Conservation (phyloP, 2,329 filamentous ascomycete genomes). For the Phoma sp. region DNA sequence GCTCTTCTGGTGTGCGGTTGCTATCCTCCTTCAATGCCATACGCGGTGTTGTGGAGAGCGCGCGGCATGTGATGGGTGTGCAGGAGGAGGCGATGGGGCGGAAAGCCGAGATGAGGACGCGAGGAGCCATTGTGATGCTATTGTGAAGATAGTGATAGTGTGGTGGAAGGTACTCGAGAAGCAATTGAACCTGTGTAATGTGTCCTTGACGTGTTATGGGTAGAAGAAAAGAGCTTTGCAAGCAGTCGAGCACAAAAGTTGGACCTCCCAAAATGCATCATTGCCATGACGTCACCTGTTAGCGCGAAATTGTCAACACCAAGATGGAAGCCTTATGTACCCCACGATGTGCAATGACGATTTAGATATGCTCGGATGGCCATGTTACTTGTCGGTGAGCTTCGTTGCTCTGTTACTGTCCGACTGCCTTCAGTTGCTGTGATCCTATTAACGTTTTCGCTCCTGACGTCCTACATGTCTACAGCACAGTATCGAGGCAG, state of each 20-base stretch:
- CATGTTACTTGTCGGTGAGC: not conserved
- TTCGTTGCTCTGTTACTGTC: too few species aligned
- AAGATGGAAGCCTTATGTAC: not conserved
- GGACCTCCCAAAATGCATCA: slow-evolving; percentile 7
- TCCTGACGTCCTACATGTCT: too few species aligned
- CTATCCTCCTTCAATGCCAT: slow-evolving; percentile 52
- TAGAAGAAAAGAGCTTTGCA: not conserved
- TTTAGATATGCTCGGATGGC: not conserved
- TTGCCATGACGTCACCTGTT: slow-evolving; percentile 10
- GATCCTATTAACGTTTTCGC: too few species aligned
- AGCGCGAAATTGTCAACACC: slow-evolving; percentile 1
- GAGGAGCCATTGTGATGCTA: slow-evolving; percentile 24
- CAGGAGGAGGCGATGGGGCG: slow-evolving; percentile 17
- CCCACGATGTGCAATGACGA: not conserved
- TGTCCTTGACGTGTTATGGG: not conserved
- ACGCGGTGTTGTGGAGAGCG: slow-evolving; percentile 42
- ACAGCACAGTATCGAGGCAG: too few species aligned
- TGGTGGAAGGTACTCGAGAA: not conserved
- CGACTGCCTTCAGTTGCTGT: too few species aligned
- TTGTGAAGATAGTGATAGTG: not conserved
- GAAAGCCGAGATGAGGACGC: slow-evolving; percentile 21
- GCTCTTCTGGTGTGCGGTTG: slow-evolving; percentile 47
- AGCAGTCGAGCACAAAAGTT: not conserved
- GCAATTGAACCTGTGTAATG: not conserved
- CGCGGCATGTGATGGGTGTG: slow-evolving; percentile 24